Evolutionary conservation across 1,284 basidiomycete species (phyloP), one percentile per base, ranked within the genome.

Genomic region (Ganoderma resinaceum): DNA sequence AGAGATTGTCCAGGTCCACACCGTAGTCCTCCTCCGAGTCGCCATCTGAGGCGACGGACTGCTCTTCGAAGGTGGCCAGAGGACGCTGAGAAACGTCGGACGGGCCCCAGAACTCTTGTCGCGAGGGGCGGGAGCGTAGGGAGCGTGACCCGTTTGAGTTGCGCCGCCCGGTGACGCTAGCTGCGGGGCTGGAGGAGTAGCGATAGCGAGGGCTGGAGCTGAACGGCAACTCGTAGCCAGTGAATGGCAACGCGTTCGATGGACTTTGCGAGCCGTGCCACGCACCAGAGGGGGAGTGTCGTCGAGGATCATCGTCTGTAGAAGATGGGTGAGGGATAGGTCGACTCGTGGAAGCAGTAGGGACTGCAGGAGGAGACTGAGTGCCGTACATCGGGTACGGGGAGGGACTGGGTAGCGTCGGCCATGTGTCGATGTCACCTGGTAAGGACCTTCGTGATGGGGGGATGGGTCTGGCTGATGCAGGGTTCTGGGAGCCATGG

Each of bases 31-130:
- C 77, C 74, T 79, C 71, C 9, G 68, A 79, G 33, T 74, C 77
- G 61, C 66, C 70, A n/a, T 69, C 76, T 38, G 72, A 74, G n/a
- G 78, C 78, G n/a, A 80, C 79, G 31, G 77, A 79, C 57, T 78
- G 77, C 35, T 82, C 82, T 66, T 80, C 79, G 53, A 73, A 77
- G 35, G 77, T 73, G 35, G 61, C 55, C 57, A 79, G 66, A 18
- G 69, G 70, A 9, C 68, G 70, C 65, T 71, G 72, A 29, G 70
- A 23, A 43, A 63, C 43, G 18, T 72, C 72, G 8, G 65, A 57
- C 1, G 70, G 70, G 12, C 57, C 67, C 60, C 70, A 72, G 64
- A 74, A 71, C 40, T 77, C 74, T 29, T 68, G 76, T 12, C 71
- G 70, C 1, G 75, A 76, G 9, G 74, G 72, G 29, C 72, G 75